Evolutionary conservation across 208 protist genomes (phyloP), one percentile per base, ranked within the genome.

Genomic region (Trypanosomatidae sp.): DNA sequence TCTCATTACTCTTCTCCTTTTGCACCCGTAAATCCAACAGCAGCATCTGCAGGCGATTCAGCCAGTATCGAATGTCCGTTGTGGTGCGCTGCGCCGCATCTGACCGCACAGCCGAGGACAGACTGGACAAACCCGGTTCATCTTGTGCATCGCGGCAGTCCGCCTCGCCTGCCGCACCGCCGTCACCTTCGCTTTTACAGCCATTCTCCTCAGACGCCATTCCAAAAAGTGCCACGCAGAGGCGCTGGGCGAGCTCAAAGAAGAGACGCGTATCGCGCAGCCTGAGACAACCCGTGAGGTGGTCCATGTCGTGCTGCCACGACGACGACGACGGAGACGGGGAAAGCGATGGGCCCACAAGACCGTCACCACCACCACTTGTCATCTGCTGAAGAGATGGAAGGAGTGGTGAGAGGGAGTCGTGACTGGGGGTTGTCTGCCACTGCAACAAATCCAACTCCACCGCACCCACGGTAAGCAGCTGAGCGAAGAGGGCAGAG

Each of bases 31-130:
- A 46, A 28, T n/a, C n/a, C n/a, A 91, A 60, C 25, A 91, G 73
- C 56, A 89, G 76, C 76, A 85, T 81, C 62, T 95, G 87, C n/a
- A 95, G 83, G 13, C 76, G 82, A 62, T 91, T 91, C 56, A 92
- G 53, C 90, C 90, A 95, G 46, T 81, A 80, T 30, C 90, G 87
- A 13, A 92, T 80, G 71, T 95, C 90, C 22, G 80, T 83, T 7
- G 79, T 87, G 44, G 73, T 77, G n/a, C 66, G 17, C 41, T n/a
- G n/a, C 1, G 71, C 81, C 9, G 78, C 81, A 15, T 79, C 67
- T 43, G 17, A 55, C 33, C 53, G 69, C 15, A 73, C 28, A 5
- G 56, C 66, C 13, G 3, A 19, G 17, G n/a, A n/a, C n/a, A n/a
- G n/a, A n/a, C n/a, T n/a, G n/a, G n/a, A n/a, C n/a, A n/a, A n/a